These are phyloP conservation scores for Bipolaris victoriae DNA, from an alignment of 2,329 filamentous ascomycete genomes.

Conservation along the genomic window DNA sequence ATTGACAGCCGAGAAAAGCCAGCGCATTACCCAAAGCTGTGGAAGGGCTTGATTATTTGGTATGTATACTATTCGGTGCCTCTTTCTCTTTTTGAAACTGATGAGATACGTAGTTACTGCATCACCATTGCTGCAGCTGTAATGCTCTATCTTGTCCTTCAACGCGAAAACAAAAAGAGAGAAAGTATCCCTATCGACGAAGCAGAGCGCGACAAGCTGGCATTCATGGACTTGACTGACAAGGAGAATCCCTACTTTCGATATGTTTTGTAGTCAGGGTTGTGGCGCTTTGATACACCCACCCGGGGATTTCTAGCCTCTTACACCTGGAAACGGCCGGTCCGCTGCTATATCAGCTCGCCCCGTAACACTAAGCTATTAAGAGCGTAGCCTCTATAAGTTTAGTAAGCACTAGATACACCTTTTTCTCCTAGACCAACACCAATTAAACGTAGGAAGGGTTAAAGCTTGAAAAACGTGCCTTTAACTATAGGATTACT, in stretches of 20 bases:
- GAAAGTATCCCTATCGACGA: slow-evolving; percentile 59
- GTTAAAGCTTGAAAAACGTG: no score
- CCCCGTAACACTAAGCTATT: no score
- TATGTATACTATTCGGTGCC: slow-evolving; percentile 31
- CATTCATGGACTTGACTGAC: slow-evolving; percentile 62
- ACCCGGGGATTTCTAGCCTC: no score
- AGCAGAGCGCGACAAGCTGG: slow-evolving; percentile 58
- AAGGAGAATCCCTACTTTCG: slow-evolving; percentile 64
- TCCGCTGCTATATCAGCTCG: no score
- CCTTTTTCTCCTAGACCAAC: no score
- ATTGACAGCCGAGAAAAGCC: slow-evolving; percentile 69
- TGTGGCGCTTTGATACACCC: not conserved
- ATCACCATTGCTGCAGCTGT: slow-evolving; percentile 67
- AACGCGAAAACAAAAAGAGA: slow-evolving; percentile 58
- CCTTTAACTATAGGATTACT: no score
- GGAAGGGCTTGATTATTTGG: slow-evolving; percentile 71
- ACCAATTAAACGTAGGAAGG: no score
- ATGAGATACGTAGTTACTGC: slow-evolving; percentile 57
- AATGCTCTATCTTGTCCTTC: slow-evolving; percentile 64
- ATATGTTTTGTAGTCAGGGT: slow-evolving; percentile 52
- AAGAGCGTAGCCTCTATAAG: no score
- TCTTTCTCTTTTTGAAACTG: not conserved
- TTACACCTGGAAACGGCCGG: no score
- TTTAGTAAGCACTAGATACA: no score
- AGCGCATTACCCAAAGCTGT: slow-evolving; percentile 73